Conservation (phyloP, 2,329 filamentous ascomycete species). For the Verticillium isaacii region DNA sequence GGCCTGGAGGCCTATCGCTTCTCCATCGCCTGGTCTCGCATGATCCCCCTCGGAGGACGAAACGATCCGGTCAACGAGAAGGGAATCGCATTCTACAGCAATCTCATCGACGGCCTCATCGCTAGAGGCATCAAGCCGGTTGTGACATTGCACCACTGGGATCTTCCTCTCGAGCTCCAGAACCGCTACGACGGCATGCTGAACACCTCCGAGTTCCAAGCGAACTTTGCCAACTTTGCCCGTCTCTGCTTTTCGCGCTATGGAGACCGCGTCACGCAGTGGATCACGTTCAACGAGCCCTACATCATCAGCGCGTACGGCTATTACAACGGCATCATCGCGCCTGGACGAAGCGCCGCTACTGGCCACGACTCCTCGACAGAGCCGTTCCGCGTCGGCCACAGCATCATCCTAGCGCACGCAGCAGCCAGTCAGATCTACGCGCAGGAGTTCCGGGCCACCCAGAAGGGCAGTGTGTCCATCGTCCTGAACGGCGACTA, state of each 20-base stretch:
- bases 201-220: conserved; percentile 76
- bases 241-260: conserved; percentile 70
- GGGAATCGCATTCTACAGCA: conserved; percentile 72
- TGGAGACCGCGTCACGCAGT: conserved; percentile 68
- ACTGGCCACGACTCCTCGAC: conserved; percentile 67
- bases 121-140: conserved; percentile 74
- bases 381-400: conserved; percentile 79
- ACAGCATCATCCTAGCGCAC: conserved; percentile 76
- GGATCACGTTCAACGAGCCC: conserved; percentile 90
- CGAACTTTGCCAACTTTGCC: conserved; percentile 77
- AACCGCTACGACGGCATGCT: conserved; percentile 77
- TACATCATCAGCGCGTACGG: conserved; percentile 81
- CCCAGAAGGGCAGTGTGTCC: conserved; percentile 70
- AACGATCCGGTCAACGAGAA: conserved; percentile 76
- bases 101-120: conserved; percentile 72
- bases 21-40: conserved; percentile 78
- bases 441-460: conserved; percentile 73
- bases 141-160: conserved; percentile 88
- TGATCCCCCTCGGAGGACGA: conserved; percentile 81
- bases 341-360: conserved; percentile 77
- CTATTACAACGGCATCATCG: conserved; percentile 72
- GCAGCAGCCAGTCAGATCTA: conserved; percentile 77
- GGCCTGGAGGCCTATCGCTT: conserved; percentile 77
- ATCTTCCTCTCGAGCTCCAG: conserved; percentile 73
- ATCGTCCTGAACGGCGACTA: conserved; percentile 86